These are phyloP conservation scores for Boletus huronensis DNA, from an alignment of 768 basidiomycete genomes.

Conservation along the genomic window DNA sequence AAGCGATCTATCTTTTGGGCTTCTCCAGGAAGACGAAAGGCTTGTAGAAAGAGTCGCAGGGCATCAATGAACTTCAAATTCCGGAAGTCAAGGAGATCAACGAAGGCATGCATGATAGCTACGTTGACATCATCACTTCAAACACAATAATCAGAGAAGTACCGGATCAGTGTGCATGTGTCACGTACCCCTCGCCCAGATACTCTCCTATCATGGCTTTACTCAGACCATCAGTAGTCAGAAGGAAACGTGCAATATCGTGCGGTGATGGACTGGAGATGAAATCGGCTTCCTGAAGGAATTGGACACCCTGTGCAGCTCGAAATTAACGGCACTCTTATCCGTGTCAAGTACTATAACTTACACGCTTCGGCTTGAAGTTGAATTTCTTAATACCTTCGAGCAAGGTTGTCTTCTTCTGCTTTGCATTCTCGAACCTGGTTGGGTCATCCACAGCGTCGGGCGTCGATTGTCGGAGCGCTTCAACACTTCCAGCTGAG, in stretches of 20 bases:
- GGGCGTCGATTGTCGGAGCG: constrained; percentile 65
- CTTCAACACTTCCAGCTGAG: constrained; percentile 48
- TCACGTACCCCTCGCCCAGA: constrained; percentile 87
- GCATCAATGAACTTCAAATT: constrained; percentile 84
- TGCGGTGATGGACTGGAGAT: constrained; percentile 67
- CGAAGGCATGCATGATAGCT: constrained; percentile 95
- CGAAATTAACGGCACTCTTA: not conserved
- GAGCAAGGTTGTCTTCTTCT: constrained; percentile 89
- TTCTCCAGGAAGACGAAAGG: constrained; percentile 96
- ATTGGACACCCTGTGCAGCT: constrained; percentile 72
- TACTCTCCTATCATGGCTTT: constrained; percentile 98
- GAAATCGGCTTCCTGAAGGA: constrained; percentile 84
- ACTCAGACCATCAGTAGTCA: constrained; percentile 86
- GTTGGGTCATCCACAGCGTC: constrained; percentile 87
- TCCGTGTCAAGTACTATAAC: constrained; percentile 24
- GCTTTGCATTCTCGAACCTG: constrained; percentile 92
- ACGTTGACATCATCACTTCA: constrained; percentile 83
- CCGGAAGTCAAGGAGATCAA: constrained; percentile 86
- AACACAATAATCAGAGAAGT: constrained; percentile 5
- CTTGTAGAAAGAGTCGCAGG: constrained; percentile 84
- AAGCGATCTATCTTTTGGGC: constrained; percentile 98
- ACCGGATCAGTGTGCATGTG: not conserved
- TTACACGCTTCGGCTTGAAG: constrained; percentile 93
- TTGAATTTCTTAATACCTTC: constrained; percentile 99
- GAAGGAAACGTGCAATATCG: constrained; percentile 82